phyloP scores from a whole-genome alignment of 2,329 filamentous ascomycete species.

The Botrytis medusae region DNA sequence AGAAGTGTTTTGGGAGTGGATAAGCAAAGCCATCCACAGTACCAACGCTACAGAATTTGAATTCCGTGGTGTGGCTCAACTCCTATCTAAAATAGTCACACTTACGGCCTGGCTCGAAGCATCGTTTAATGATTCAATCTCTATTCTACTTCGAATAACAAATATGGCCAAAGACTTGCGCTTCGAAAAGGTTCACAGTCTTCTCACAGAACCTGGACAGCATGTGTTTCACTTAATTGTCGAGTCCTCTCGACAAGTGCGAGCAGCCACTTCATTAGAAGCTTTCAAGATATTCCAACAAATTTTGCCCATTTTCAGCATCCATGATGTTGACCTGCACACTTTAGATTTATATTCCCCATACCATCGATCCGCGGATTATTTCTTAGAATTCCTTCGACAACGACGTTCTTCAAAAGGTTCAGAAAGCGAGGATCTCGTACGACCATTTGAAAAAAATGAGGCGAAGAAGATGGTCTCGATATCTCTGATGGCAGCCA shows the following conservation, averaged over 20 bases:
- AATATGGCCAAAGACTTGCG: neutral
- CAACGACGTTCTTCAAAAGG: neutral
- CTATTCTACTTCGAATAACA: neutral
- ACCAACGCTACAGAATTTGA: neutral
- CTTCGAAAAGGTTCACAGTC: neutral
- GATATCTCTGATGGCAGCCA: conserved; percentile 33
- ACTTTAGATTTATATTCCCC: conserved; percentile 29
- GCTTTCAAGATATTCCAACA: conserved; percentile 14
- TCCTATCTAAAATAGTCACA: neutral
- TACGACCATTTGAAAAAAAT: neutral
- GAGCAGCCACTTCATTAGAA: conserved; percentile 8
- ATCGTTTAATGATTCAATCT: neutral
- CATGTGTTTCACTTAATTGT: conserved; percentile 5
- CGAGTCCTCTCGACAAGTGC: neutral
- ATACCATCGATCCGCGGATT: conserved; percentile 29
- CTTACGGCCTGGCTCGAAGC: neutral
- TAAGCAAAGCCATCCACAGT: conserved; percentile 29
- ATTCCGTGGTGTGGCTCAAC: neutral
- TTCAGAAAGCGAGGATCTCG: neutral
- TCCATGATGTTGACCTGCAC: conserved; percentile 14
- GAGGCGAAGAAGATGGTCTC: conserved; percentile 12
- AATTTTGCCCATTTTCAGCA: conserved; percentile 11
- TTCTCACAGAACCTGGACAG: conserved; percentile 11
- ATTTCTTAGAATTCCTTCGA: conserved; percentile 15
- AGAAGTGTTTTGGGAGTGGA: conserved; percentile 36